Evolutionary conservation across 2,329 filamentous ascomycete genomes (phyloP).

Genomic region (Colletotrichum orchidophilum): DNA sequence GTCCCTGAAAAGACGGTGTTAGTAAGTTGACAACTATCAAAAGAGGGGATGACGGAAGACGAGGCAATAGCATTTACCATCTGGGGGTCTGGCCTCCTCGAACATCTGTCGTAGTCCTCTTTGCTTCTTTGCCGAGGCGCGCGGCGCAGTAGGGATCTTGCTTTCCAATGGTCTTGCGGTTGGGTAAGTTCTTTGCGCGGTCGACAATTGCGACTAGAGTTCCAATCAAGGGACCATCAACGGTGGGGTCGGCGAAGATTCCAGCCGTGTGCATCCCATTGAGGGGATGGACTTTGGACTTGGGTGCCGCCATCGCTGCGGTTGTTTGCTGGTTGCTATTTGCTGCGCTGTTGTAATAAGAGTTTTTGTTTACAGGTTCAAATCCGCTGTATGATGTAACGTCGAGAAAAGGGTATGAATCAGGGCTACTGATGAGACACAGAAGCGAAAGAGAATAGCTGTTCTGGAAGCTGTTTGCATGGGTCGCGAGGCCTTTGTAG

Average conservation of each 20-base stretch:
- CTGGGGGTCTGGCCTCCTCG: slow-evolving; percentile 93
- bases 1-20: slow-evolving; percentile 70
- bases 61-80: slow-evolving; percentile 70
- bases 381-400: slow-evolving; percentile 2
- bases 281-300: slow-evolving; percentile 63
- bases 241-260: slow-evolving; percentile 92
- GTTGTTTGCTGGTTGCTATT: slow-evolving; percentile 16
- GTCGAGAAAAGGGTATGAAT: background rate
- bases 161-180: slow-evolving; percentile 96
- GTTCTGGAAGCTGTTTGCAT: background rate
- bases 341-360: background rate
- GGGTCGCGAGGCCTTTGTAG: background rate
- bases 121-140: slow-evolving; percentile 92
- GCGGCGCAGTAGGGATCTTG: slow-evolving; percentile 98
- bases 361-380: slow-evolving; percentile 4
- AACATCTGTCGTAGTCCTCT: slow-evolving; percentile 94
- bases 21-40: background rate
- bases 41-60: background rate
- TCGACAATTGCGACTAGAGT: slow-evolving; percentile 93
- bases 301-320: slow-evolving; percentile 57
- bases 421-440: background rate
- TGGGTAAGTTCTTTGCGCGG: slow-evolving; percentile 95
- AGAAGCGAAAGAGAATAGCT: background rate
- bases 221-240: slow-evolving; percentile 93
- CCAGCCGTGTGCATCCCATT: slow-evolving; percentile 83